Evolutionary conservation across 176 grass and related monocot species (phyloP).

Genomic region (Cenchrus americanus): DNA sequence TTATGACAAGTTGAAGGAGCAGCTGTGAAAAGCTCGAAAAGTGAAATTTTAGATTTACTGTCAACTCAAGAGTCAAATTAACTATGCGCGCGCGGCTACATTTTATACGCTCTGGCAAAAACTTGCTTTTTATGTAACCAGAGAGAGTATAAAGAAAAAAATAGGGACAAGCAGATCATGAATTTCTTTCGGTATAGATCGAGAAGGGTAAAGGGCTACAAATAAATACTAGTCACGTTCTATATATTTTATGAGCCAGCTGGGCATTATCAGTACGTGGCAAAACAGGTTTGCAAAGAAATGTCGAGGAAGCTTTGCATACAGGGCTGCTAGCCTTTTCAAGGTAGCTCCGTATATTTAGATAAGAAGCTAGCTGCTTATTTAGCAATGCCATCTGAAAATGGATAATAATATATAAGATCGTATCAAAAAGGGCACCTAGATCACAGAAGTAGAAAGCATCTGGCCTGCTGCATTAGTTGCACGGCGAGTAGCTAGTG

Average conservation of each 20-base stretch:
- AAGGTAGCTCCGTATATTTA: not conserved
- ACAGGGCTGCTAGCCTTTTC: not conserved
- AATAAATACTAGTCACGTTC: not conserved
- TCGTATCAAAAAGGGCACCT: not conserved
- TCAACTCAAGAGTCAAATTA: too few species aligned
- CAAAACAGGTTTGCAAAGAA: not conserved
- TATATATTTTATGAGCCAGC: constrained; percentile 1
- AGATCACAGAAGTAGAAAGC: not conserved
- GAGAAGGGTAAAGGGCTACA: not conserved
- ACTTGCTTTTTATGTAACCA: not conserved
- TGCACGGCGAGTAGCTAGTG: too few species aligned
- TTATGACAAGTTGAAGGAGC: too few species aligned
- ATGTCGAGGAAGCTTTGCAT: not conserved
- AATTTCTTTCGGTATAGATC: too few species aligned
- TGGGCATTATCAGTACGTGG: not conserved
- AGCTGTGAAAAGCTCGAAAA: too few species aligned
- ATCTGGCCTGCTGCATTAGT: too few species aligned
- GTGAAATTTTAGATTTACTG: too few species aligned
- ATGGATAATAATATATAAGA: not conserved
- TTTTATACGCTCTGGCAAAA: too few species aligned
- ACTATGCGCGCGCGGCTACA: too few species aligned
- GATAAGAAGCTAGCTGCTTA: not conserved
- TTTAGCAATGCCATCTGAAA: not conserved
- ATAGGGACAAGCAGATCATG: not conserved
- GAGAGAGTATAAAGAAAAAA: not conserved